Evolutionary conservation across 2,329 filamentous ascomycete species (phyloP).

Genomic region (Aspergillus transmontanensis): DNA sequence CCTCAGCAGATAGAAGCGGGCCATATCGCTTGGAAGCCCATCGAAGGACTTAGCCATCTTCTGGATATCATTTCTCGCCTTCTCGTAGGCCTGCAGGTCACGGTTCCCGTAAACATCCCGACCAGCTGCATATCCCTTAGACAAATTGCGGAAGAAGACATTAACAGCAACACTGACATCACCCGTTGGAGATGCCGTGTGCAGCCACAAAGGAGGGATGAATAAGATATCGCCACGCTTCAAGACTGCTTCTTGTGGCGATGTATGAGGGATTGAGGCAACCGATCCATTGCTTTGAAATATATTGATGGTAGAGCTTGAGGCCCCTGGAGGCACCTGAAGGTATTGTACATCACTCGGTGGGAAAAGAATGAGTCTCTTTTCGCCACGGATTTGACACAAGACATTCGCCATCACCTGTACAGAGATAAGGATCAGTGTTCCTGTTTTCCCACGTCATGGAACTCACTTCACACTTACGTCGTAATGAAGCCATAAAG

Average conservation of each 20-base stretch:
- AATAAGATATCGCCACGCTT: slow-evolving; percentile 75
- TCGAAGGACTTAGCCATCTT: slow-evolving; percentile 56
- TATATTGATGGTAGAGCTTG: slow-evolving; percentile 76
- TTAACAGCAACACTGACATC: slow-evolving; percentile 77
- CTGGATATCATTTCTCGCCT: slow-evolving; percentile 71
- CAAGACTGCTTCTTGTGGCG: slow-evolving; percentile 68
- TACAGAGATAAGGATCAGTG: slow-evolving; percentile 6
- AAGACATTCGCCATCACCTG: slow-evolving; percentile 86
- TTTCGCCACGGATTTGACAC: slow-evolving; percentile 74
- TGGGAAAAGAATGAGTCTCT: slow-evolving; percentile 75
- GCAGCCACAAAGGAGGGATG: slow-evolving; percentile 81
- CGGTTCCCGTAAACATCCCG: slow-evolving; percentile 87
- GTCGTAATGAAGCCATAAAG: slow-evolving; percentile 91
- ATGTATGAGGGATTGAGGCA: slow-evolving; percentile 63
- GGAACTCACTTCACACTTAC: slow-evolving; percentile 42
- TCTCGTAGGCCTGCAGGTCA: slow-evolving; percentile 82
- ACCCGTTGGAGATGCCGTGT: slow-evolving; percentile 58
- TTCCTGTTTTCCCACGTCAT: neutral
- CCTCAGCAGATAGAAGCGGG: slow-evolving; percentile 74
- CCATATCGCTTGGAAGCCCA: slow-evolving; percentile 65
- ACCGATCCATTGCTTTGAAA: slow-evolving; percentile 54
- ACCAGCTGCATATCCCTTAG: slow-evolving; percentile 69
- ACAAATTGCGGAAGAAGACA: slow-evolving; percentile 78
- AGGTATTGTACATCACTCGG: slow-evolving; percentile 72
- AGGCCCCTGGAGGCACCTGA: slow-evolving; percentile 73